Conservation (phyloP, 495 filamentous ascomycete species). For the Penicillium ochrochloron region DNA sequence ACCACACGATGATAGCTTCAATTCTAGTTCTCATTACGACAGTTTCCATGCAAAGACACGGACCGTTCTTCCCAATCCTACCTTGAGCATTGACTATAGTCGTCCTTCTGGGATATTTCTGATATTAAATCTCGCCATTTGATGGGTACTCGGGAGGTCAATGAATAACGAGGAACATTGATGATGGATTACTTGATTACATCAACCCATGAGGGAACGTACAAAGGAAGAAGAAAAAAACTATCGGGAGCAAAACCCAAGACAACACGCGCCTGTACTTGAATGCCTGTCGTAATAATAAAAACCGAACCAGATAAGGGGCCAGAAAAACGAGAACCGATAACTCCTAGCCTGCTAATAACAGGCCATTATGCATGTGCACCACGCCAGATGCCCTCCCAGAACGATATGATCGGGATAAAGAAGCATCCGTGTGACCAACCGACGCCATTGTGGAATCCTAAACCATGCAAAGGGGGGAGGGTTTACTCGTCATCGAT, state of each 20-base stretch:
- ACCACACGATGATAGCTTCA: background rate
- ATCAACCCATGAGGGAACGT: background rate
- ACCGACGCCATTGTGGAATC: constrained; percentile 29
- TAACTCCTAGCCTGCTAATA: constrained; percentile 38
- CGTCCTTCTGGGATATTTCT: background rate
- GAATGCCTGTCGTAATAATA: constrained; percentile 25
- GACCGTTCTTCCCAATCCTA: background rate
- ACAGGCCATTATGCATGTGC: constrained; percentile 37
- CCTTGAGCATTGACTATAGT: background rate
- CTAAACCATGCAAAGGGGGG: constrained; percentile 16
- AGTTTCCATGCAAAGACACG: background rate
- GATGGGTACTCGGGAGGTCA: background rate
- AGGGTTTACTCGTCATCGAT: constrained; percentile 56
- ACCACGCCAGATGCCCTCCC: constrained; percentile 15
- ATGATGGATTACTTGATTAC: background rate
- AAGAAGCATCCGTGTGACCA: constrained; percentile 12
- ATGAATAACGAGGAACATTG: background rate
- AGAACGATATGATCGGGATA: constrained; percentile 1
- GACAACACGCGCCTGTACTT: constrained; percentile 19
- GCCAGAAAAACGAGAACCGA: constrained; percentile 21
- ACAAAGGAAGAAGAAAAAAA: background rate
- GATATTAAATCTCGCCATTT: background rate
- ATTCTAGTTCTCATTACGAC: background rate
- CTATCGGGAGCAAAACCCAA: background rate
- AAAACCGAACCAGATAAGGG: constrained; percentile 9